phyloP scores from a whole-genome alignment of 768 basidiomycete species.

The Leccinum arenicola region DNA sequence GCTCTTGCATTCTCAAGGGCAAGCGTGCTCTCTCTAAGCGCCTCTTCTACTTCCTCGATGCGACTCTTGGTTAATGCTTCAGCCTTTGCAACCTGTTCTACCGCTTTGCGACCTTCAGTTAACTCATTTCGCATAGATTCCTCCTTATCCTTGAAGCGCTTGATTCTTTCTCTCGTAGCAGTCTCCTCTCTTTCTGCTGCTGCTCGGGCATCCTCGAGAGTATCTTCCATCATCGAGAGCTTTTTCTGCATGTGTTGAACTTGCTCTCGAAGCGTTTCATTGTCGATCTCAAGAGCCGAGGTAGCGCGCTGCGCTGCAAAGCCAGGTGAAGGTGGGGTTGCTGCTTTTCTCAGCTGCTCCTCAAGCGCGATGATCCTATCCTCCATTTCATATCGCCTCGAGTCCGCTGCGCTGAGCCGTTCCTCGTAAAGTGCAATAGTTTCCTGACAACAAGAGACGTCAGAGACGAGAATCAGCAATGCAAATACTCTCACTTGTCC shows the following conservation, averaged over 20 bases:
- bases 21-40: slow-evolving; percentile 79
- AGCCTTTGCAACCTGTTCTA: slow-evolving; percentile 58
- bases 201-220: slow-evolving; percentile 72
- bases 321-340: slow-evolving; percentile 33
- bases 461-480: not conserved
- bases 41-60: slow-evolving; percentile 85
- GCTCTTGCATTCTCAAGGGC: slow-evolving; percentile 88
- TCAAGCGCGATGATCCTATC: slow-evolving; percentile 58
- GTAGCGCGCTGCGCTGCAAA: slow-evolving; percentile 41
- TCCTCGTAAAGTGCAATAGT: slow-evolving; percentile 96
- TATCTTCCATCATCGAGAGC: slow-evolving; percentile 74
- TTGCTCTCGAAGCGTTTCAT: slow-evolving; percentile 88
- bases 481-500: slow-evolving; percentile 62
- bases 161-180: slow-evolving; percentile 58
- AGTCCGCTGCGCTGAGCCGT: slow-evolving; percentile 67
- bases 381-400: slow-evolving; percentile 76
- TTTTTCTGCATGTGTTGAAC: slow-evolving; percentile 83
- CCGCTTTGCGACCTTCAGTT: slow-evolving; percentile 58
- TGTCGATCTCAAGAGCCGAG: slow-evolving; percentile 90
- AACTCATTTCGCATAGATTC: slow-evolving; percentile 71
- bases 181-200: slow-evolving; percentile 74
- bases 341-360: slow-evolving; percentile 38
- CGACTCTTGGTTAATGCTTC: slow-evolving; percentile 62
- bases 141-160: slow-evolving; percentile 70
- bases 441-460: slow-evolving; percentile 50